phyloP scores from a whole-genome alignment of 345 rosid species.

The Excoecaria cochinchinensis region DNA sequence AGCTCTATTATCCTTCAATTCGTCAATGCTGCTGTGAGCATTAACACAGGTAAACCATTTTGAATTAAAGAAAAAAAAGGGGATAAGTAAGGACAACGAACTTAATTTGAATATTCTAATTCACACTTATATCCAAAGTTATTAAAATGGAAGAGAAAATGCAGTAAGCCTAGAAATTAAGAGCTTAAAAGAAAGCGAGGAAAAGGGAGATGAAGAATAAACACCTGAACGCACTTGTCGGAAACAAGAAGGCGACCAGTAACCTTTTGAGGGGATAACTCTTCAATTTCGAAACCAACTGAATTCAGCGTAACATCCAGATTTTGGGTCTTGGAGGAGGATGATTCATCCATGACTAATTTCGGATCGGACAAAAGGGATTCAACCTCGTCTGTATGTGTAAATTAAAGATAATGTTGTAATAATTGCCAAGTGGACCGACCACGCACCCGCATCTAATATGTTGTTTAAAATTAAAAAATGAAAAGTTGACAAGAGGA shows the following conservation, averaged over 20 bases:
- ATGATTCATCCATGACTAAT: slow-evolving; percentile 10
- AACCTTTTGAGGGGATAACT: slow-evolving; percentile 49
- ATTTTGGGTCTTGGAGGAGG: slow-evolving; percentile 31
- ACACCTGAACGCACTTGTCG: slow-evolving; percentile 58
- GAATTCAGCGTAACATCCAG: slow-evolving; percentile 46
- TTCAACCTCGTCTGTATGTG: too few species aligned
- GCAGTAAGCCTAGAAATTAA: neutral
- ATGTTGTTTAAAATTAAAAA: too few species aligned
- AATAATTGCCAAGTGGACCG: too few species aligned
- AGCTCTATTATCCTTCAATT: slow-evolving; percentile 11
- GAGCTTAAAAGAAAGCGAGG: neutral
- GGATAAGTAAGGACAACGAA: neutral
- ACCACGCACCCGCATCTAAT: too few species aligned
- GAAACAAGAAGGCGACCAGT: slow-evolving; percentile 68
- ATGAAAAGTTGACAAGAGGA: too few species aligned
- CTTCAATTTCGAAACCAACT: slow-evolving; percentile 60
- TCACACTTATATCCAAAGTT: neutral
- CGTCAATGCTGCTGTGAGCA: too few species aligned
- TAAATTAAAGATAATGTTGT: too few species aligned
- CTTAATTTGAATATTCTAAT: too few species aligned
- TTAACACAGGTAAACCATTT: neutral
- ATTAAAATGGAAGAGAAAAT: neutral
- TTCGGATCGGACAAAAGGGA: too few species aligned
- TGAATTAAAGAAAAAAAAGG: neutral
- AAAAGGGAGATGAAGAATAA: neutral